Conservation (phyloP, 2,329 filamentous ascomycete species). For the Neobulgaria alba region DNA sequence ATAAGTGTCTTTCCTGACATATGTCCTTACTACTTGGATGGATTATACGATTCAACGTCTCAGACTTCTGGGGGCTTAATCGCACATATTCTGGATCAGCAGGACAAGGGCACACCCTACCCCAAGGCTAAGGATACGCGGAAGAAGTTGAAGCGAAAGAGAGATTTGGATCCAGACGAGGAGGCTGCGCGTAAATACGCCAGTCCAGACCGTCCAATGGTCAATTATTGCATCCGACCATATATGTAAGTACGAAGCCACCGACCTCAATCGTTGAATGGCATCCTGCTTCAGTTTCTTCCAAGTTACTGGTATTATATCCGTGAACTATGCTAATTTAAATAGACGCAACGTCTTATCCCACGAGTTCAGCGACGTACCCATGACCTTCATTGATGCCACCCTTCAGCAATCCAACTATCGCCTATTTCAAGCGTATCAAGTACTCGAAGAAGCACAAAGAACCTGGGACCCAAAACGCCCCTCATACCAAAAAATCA, state of each 20-base stretch:
- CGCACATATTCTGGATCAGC: constrained; percentile 33
- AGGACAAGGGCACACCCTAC: constrained; percentile 33
- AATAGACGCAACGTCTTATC: constrained; percentile 19
- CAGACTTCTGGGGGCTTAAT: constrained; percentile 24
- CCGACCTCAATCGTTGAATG: no score
- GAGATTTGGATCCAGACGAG: constrained; percentile 29
- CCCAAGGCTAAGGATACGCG: constrained; percentile 34
- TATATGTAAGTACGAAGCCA: constrained; percentile 16
- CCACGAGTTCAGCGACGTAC: constrained; percentile 31
- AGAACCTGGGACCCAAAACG: constrained; percentile 20
- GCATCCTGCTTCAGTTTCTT: no score
- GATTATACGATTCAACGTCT: constrained; percentile 28
- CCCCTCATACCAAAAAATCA: constrained; percentile 25
- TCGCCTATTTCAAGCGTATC: constrained; percentile 26
- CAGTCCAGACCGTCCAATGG: constrained; percentile 21
- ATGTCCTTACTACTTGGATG: constrained; percentile 32
- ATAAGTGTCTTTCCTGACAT: constrained; percentile 39
- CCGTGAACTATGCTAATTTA: no score
- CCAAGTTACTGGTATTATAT: no score
- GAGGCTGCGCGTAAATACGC: constrained; percentile 29
- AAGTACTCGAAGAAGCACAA: constrained; percentile 30
- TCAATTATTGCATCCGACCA: constrained; percentile 9
- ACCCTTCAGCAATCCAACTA: constrained; percentile 27
- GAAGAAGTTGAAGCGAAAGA: constrained; percentile 30
- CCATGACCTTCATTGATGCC: constrained; percentile 30